Percentiles rank a stretch among this genome's conserved stretches.
Conservation (phyloP, 306 rosid genomes). For the Hylodesmum podocarpum region DNA sequence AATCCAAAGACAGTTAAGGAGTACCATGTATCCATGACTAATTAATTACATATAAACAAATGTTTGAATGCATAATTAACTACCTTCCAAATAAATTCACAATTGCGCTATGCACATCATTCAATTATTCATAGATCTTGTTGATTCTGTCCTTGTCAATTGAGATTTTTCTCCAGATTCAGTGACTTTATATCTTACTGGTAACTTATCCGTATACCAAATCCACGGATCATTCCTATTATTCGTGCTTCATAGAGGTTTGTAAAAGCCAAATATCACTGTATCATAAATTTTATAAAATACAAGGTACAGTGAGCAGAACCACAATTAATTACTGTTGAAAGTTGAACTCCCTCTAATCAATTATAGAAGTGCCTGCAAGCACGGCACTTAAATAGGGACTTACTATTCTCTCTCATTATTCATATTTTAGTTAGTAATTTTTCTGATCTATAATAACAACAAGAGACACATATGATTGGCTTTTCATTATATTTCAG, state of each 20-base stretch:
- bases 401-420: conserved; percentile 4
- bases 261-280: conserved; percentile 31
- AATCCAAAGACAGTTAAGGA: not conserved
- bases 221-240: conserved; percentile 8
- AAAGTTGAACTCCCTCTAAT: conserved; percentile 23
- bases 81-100: not conserved
- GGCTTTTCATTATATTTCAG: not conserved
- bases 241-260: not conserved
- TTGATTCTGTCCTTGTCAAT: conserved; percentile 1
- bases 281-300: not conserved
- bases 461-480: not conserved
- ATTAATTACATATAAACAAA: not conserved
- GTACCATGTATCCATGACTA: not conserved
- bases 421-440: conserved; percentile 5
- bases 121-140: not conserved
- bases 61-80: not conserved
- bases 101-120: not conserved
- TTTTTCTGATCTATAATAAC: conserved; percentile 14
- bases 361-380: conserved; percentile 10
- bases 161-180: not conserved
- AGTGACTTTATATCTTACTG: not conserved
- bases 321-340: not conserved
- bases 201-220: not conserved
- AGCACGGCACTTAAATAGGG: conserved; percentile 36
- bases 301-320: too few relatives aligned